These are phyloP conservation scores for Zymoseptoria crescenta DNA, from an alignment of 2,329 filamentous ascomycete species.

Conservation along the genomic window DNA sequence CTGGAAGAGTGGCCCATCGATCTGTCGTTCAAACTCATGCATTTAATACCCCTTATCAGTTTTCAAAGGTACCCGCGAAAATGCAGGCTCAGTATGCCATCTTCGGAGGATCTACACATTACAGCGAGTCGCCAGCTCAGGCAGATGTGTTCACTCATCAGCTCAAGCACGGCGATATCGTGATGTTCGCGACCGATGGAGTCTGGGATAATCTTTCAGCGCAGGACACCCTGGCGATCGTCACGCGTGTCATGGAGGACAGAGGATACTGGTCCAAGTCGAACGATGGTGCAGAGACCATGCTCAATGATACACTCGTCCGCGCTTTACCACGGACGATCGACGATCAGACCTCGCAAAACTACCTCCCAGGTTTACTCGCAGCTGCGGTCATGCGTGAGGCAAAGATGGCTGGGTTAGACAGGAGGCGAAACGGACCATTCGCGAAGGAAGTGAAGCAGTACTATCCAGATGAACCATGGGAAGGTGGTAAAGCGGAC, in stretches of 20 bases:
- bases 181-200: conserved; percentile 91
- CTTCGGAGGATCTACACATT: conserved; percentile 62
- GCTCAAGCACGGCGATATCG: conserved; percentile 81
- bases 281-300: conserved; percentile 25
- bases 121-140: conserved; percentile 77
- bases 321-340: conserved; percentile 17
- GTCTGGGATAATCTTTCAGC: conserved; percentile 94
- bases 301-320: conserved; percentile 22
- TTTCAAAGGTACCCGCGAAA: conserved; percentile 75
- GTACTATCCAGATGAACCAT: conserved; percentile 77
- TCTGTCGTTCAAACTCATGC: conserved; percentile 87
- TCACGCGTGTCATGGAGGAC: conserved; percentile 60
- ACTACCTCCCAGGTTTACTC: conserved; percentile 67
- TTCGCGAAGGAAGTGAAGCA: conserved; percentile 93
- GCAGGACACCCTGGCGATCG: conserved; percentile 75
- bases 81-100: conserved; percentile 72
- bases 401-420: conserved; percentile 76
- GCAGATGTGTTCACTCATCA: conserved; percentile 69
- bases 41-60: conserved; percentile 95
- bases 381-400: conserved; percentile 72
- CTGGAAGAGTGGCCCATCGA: conserved; percentile 75
- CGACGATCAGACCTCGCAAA: conserved; percentile 26
- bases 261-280: conserved; percentile 29
- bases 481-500: conserved; percentile 87
- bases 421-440: conserved; percentile 75